Conservation (phyloP, 768 basidiomycete genomes). For the Neoboletus brunneissimus region DNA sequence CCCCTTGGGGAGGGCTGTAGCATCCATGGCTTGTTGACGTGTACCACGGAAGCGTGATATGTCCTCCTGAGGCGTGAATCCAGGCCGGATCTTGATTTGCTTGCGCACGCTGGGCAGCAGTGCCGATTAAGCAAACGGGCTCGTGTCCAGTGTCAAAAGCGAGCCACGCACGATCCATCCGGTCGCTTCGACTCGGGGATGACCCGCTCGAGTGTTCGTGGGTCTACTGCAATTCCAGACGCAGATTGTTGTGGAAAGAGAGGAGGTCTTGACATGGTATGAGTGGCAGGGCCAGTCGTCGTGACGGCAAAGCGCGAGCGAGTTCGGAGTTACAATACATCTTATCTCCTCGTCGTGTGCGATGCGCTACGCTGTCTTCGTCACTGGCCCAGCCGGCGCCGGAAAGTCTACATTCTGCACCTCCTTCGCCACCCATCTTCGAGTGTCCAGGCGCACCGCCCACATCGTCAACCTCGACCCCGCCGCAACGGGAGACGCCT, state of each 20-base stretch:
- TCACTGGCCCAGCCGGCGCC: constrained; percentile 96
- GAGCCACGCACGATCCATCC: constrained; percentile 72
- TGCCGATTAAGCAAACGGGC: constrained; percentile 7
- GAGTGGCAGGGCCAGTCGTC: background rate
- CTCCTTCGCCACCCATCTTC: constrained; percentile 86
- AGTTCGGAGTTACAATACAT: constrained; percentile 32
- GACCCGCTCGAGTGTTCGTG: constrained; percentile 81
- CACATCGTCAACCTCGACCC: constrained; percentile 98
- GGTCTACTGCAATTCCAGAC: constrained; percentile 83
- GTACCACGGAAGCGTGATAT: constrained; percentile 80
- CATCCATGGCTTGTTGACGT: constrained; percentile 71
- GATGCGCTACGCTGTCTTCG: constrained; percentile 87
- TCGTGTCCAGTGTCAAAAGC: constrained; percentile 5
- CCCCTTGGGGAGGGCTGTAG: constrained; percentile 64
- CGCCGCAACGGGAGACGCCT: constrained; percentile 80
- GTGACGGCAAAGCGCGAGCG: constrained; percentile 5
- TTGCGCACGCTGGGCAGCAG: constrained; percentile 66
- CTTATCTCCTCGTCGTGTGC: constrained; percentile 12
- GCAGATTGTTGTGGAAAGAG: constrained; percentile 66
- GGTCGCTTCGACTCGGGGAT: constrained; percentile 79
- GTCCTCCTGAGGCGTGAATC: constrained; percentile 94
- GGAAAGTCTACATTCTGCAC: constrained; percentile 95
- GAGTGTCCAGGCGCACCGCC: constrained; percentile 72
- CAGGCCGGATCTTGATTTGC: constrained; percentile 85
- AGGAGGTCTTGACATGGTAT: constrained; percentile 70